Evolutionary conservation across 2,329 filamentous ascomycete species (phyloP), one percentile per base, ranked within the genome.

Genomic region (Fusarium illudens): DNA sequence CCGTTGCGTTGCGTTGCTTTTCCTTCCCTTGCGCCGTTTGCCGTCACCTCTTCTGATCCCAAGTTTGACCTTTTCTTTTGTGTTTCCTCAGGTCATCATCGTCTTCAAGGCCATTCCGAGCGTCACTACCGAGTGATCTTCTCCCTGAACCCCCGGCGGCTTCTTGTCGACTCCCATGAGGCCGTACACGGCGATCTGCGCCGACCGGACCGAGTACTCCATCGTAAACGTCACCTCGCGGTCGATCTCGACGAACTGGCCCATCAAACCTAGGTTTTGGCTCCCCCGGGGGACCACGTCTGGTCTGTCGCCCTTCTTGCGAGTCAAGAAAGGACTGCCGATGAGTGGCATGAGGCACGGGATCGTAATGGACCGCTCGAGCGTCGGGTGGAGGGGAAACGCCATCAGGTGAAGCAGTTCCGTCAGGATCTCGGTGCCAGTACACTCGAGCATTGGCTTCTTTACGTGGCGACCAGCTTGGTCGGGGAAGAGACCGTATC

Each of bases 171-270:
- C n/a, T 2, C 58, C 63, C 68, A 72, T 68, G 1, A 74, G 65
- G 25, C 68, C 68, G 49, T 72, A 74, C 11, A 73, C 72, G 19
- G 72, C 72, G 9, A 72, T 42, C 30, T 74, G 72, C 20, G 72
- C 72, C 44, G 72, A 74, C 11, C 72, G 57, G 7, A 73, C 72
- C 1, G 72, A 74, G 17, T 74, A 74, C 52, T 74, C 72, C 72
- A 74, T 74, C 19, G 72, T 74, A n/a, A 74, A 74, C 3, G 72
- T 74, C 33, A 74, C 70, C 34, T 74, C 72, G 0, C 72, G 49
- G 48, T 73, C 71, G n/a, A 74, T 44, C 65, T 74, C 72, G 8
- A 74, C 72, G 51, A 74, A 74, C 33, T 74, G 72, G 1, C 72
- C 72, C 70, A 74, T 74, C n/a, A 74, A 20, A 0, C 72, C 72